Percentiles rank a stretch among this genome's conserved stretches.
Conservation (phyloP, 176 grass and related monocot genomes). For the Bromus sterilis region DNA sequence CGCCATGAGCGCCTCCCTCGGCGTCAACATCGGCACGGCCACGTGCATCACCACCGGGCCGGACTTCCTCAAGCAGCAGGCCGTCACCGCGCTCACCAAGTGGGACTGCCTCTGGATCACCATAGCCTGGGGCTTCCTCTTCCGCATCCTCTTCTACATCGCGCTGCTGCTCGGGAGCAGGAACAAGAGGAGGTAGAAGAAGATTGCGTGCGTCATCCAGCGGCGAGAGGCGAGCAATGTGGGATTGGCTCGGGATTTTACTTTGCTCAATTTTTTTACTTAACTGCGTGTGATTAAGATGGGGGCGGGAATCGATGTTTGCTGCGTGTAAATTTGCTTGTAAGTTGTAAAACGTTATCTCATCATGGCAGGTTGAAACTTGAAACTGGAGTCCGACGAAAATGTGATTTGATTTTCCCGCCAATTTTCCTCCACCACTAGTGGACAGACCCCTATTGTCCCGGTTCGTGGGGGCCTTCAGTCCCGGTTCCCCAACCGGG, state of each 20-base stretch:
- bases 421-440: not conserved
- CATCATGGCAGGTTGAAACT: constrained; percentile 10
- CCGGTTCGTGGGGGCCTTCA: no score
- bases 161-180: constrained; percentile 71
- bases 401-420: not conserved
- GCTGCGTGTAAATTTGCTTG: constrained; percentile 18
- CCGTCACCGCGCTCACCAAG: constrained; percentile 70
- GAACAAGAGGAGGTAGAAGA: constrained; percentile 87
- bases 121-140: constrained; percentile 83
- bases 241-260: not conserved
- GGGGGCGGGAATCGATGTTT: not conserved
- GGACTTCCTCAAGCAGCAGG: constrained; percentile 64
- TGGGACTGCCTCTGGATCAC: constrained; percentile 97
- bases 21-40: constrained; percentile 41
- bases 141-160: constrained; percentile 83
- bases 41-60: constrained; percentile 86
- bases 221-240: not conserved
- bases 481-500: no score
- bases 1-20: constrained; percentile 59
- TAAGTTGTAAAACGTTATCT: constrained; percentile 16
- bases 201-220: no score
- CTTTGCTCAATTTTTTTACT: not conserved
- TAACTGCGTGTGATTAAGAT: not conserved
- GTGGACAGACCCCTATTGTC: no score
- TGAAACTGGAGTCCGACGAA: not conserved